Conservation (phyloP, 495 filamentous ascomycete species). For the Bacidia rubella region DNA sequence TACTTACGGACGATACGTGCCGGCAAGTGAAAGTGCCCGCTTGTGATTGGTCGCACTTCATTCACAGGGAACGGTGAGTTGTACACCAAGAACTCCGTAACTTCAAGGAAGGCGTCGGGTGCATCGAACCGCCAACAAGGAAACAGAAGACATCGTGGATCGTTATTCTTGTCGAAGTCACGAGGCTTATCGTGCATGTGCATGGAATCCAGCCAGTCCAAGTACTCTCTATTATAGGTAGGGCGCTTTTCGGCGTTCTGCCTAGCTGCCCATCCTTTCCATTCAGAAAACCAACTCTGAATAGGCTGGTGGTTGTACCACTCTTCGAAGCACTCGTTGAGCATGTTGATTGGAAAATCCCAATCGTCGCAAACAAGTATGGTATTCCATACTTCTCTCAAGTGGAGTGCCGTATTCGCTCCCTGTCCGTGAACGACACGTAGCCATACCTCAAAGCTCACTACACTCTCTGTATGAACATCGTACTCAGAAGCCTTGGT, state of each 20-base stretch:
- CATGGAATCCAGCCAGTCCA: too few species aligned
- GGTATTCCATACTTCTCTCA: constrained; percentile 9
- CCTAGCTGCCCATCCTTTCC: background rate
- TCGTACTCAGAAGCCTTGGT: background rate
- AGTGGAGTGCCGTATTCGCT: background rate
- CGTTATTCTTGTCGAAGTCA: background rate
- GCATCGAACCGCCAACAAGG: constrained; percentile 11
- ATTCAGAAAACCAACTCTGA: background rate
- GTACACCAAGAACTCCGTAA: constrained; percentile 4
- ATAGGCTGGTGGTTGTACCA: constrained; percentile 7
- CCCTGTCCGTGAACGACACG: background rate
- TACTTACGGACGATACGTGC: constrained; percentile 13
- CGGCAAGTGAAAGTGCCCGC: constrained; percentile 5
- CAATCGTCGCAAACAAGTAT: constrained; percentile 4
- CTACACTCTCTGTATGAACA: background rate
- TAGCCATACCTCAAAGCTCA: constrained; percentile 6
- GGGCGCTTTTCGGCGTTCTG: too few species aligned
- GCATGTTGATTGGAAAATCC: background rate
- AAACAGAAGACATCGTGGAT: constrained; percentile 3
- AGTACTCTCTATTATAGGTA: too few species aligned
- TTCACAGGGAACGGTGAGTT: background rate
- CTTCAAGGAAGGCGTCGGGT: constrained; percentile 3
- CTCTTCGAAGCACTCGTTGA: constrained; percentile 9
- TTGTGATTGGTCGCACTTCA: constrained; percentile 5
- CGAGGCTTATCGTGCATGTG: background rate